Percentiles rank a stretch among this genome's conserved stretches.
Conservation (phyloP, 2,329 filamentous ascomycete species). For the Colletotrichum gigasporum region DNA sequence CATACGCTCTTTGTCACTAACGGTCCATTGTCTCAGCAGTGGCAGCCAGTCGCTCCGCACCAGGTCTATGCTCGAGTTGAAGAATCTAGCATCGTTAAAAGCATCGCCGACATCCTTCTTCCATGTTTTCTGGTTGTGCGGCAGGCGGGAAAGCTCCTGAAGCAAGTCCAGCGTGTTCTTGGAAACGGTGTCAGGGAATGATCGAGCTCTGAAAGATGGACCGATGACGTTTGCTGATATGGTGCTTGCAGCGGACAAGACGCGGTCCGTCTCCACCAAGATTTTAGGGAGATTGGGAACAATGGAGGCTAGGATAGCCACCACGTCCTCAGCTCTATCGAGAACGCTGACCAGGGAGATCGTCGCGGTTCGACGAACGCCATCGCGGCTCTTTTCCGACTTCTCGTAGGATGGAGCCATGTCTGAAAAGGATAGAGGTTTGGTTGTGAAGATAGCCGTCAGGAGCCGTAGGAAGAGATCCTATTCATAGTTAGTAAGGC, state of each 20-base stretch:
- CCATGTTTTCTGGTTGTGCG: slow-evolving; percentile 87
- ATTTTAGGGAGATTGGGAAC: slow-evolving; percentile 85
- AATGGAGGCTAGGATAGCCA: slow-evolving; percentile 81
- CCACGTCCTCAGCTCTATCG: slow-evolving; percentile 75
- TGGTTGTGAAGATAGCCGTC: slow-evolving; percentile 92
- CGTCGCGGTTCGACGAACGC: slow-evolving; percentile 47
- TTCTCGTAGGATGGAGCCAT: slow-evolving; percentile 45
- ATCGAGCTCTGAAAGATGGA: slow-evolving; percentile 83
- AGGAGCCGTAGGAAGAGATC: slow-evolving; percentile 90
- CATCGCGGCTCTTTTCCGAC: slow-evolving; percentile 49
- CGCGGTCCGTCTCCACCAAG: slow-evolving; percentile 85
- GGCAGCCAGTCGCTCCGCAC: slow-evolving; percentile 82
- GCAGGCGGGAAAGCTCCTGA: slow-evolving; percentile 78
- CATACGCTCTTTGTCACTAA: slow-evolving; percentile 89
- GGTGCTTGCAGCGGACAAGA: slow-evolving; percentile 78
- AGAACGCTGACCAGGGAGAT: slow-evolving; percentile 42
- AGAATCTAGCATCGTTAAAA: slow-evolving; percentile 90
- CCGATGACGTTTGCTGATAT: slow-evolving; percentile 87
- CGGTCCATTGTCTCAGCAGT: slow-evolving; percentile 83
- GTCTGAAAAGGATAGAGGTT: slow-evolving; percentile 78
- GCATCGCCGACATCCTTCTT: slow-evolving; percentile 92
- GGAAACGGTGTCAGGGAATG: slow-evolving; percentile 87
- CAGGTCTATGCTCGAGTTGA: slow-evolving; percentile 72
- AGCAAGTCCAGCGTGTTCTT: slow-evolving; percentile 76
- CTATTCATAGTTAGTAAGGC: slow-evolving; percentile 54